phyloP scores from a whole-genome alignment of 192 early-diverging fungal genomes.

The Backusella australiensis region DNA sequence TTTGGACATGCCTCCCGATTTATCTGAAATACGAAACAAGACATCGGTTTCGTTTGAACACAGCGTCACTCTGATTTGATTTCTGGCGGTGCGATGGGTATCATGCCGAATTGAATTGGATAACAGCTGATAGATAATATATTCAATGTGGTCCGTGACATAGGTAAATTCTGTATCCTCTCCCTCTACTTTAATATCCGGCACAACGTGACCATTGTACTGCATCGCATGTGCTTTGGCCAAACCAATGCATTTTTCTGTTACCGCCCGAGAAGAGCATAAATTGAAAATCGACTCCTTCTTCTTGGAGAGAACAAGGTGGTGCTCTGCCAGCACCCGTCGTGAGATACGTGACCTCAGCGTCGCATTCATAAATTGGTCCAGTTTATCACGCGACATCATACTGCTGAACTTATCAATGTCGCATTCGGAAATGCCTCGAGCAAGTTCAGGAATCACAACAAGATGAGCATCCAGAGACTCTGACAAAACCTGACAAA shows the following conservation, averaged over 20 bases:
- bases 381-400: constrained; percentile 44
- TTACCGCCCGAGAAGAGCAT: constrained; percentile 55
- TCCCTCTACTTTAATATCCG: constrained; percentile 44
- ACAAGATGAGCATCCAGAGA: constrained; percentile 80
- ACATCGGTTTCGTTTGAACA: constrained; percentile 73
- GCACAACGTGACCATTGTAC: constrained; percentile 1
- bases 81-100: constrained; percentile 36
- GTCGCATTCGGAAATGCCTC: constrained; percentile 83
- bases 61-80: constrained; percentile 74
- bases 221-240: background rate
- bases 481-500: constrained; percentile 72
- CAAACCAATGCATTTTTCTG: constrained; percentile 34
- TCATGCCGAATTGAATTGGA: constrained; percentile 83
- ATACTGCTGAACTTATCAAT: constrained; percentile 18
- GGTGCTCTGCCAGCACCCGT: constrained; percentile 92
- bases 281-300: constrained; percentile 51
- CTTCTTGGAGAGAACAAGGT: constrained; percentile 63
- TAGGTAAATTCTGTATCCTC: constrained; percentile 80
- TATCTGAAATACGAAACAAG: constrained; percentile 91
- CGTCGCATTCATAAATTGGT: constrained; percentile 91
- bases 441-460: constrained; percentile 87
- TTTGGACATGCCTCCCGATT: constrained; percentile 83
- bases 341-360: constrained; percentile 87
- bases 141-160: constrained; percentile 95
- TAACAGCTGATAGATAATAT: constrained; percentile 91